These are phyloP conservation scores for Calonectria fujianensis DNA, from an alignment of 2,329 filamentous ascomycete genomes.

Conservation along the genomic window DNA sequence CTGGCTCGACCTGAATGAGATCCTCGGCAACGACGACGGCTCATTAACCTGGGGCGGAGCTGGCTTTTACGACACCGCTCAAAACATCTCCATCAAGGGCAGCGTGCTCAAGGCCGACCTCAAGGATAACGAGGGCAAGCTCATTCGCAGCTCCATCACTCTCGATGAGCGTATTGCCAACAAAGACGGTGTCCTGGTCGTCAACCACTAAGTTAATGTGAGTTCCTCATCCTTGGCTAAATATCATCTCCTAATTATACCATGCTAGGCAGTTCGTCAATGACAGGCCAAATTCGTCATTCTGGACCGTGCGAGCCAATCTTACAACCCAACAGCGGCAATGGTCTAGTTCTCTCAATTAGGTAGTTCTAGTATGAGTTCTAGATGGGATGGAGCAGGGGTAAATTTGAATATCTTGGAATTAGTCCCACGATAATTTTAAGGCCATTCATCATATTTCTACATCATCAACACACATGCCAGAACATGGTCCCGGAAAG, in stretches of 20 bases:
- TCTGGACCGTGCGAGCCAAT: slow-evolving; percentile 1
- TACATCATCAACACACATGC: neutral
- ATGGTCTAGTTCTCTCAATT: slow-evolving; percentile 6
- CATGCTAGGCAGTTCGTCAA: neutral
- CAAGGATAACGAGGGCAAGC: neutral
- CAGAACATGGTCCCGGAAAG: neutral
- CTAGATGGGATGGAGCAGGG: neutral
- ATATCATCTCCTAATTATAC: neutral
- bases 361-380: slow-evolving; percentile 2
- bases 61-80: neutral
- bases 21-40: neutral
- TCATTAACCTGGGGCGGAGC: neutral
- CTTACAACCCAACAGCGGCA: neutral
- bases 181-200: neutral
- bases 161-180: slow-evolving; percentile 11
- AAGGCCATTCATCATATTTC: neutral
- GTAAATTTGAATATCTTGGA: neutral
- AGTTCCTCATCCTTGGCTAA: slow-evolving; percentile 1
- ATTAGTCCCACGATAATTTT: slow-evolving; percentile 1
- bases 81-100: neutral
- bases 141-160: neutral
- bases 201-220: slow-evolving; percentile 1
- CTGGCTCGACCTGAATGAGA: slow-evolving; percentile 7
- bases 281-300: neutral
- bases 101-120: neutral